A percentile compares a stretch with the other conserved stretches of the same genome.
phyloP scores from a whole-genome alignment of 495 filamentous ascomycete genomes.

The Penicillium egyptiacum region DNA sequence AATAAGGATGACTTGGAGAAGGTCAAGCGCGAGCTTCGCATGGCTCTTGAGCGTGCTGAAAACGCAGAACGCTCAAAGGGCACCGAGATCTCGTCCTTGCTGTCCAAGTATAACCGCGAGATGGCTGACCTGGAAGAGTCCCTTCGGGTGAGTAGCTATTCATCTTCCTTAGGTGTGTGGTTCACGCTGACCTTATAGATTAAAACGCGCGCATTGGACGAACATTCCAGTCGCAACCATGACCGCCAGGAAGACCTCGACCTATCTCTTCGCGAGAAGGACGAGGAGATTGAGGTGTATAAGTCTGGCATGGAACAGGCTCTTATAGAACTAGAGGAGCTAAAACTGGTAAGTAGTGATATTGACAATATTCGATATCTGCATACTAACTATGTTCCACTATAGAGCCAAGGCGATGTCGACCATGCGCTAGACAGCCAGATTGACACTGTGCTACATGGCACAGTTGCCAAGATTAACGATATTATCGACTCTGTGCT shows the following conservation, averaged over 20 bases:
- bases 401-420: conserved; percentile 65
- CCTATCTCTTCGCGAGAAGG: conserved; percentile 79
- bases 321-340: conserved; percentile 83
- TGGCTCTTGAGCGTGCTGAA: conserved; percentile 89
- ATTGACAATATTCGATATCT: not conserved
- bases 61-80: conserved; percentile 91
- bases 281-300: conserved; percentile 95
- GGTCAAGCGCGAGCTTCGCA: conserved; percentile 90
- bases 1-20: conserved; percentile 95
- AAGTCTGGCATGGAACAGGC: conserved; percentile 97
- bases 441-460: conserved; percentile 81
- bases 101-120: conserved; percentile 94
- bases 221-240: conserved; percentile 68
- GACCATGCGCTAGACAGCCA: conserved; percentile 85
- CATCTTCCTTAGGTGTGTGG: not conserved
- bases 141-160: conserved; percentile 55
- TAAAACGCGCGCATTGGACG: conserved; percentile 88
- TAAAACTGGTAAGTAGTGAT: conserved; percentile 52
- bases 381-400: not conserved
- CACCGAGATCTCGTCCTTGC: conserved; percentile 87
- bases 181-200: conserved; percentile 43
- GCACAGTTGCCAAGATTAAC: conserved; percentile 87
- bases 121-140: conserved; percentile 95
- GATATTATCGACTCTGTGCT: conserved; percentile 97
- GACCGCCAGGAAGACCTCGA: conserved; percentile 87